Base-by-base conservation (phyloP, 768 basidiomycete species). In the Pulveroboletus sp. region DNA sequence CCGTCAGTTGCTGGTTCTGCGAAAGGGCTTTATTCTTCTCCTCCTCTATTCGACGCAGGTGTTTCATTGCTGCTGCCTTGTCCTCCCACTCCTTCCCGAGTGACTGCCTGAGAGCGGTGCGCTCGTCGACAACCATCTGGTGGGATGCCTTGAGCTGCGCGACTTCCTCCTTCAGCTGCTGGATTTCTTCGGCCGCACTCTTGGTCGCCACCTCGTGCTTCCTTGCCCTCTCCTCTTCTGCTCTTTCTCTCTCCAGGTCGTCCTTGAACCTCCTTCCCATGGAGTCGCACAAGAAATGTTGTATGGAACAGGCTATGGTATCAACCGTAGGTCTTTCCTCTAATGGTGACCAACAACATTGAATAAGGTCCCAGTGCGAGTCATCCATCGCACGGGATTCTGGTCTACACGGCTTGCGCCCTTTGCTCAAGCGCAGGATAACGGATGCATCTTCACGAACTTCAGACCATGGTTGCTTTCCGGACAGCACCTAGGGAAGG, bases 401-500 rank as follows among this genome's bases (percentile, higher is more conserved):
- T 7, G 49, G 43, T 3, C 49, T 37, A 24, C 23, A 5, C 14
- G 49, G 49, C 32, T 25, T 12, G 9, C 35, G 23, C 9, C 38
- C 49, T 32, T 33, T 7, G 5, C 21, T 11, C 33, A 50, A 12
- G 5, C n/a, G 25, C 7, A 50, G 71, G n/a, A 52, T n/a, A 32
- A 52, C 10, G 19, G 31, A 17, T 4, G 16, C 42, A 10, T 48
- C 46, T 9, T 27, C 14, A 6, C 19, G 25, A 5, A 52, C 42
- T 23, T 48, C 45, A 2, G 37, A 35, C 45, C 46, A 52, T 3
- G 53, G 51, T 8, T 39, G 19, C 31, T 40, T 34, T 2, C 53
- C 50, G 2, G 53, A 52, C 14, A 55, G n/a, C 13, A 54, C 53
- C 75, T 69, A 24, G 6, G 24, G n/a, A n/a, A 24, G 11, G n/a